Evolutionary conservation across 805 yeast genomes (phyloP).

Genomic region (Tetrapisispora iriomotensis): DNA sequence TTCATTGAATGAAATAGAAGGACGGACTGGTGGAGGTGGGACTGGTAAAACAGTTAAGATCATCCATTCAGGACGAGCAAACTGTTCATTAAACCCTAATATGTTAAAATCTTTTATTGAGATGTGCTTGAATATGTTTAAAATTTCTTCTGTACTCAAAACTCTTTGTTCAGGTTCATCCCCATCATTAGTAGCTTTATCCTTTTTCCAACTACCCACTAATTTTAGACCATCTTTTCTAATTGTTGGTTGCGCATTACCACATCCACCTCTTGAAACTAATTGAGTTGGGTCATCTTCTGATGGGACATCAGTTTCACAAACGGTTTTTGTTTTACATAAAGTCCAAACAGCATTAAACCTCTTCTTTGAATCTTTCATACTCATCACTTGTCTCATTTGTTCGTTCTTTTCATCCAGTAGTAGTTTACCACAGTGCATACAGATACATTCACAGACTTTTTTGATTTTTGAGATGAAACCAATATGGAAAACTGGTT

Average conservation of each 20-base stretch:
- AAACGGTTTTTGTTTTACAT: constrained; percentile 85
- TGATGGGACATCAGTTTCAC: constrained; percentile 77
- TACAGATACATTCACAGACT: constrained; percentile 92
- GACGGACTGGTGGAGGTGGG: constrained; percentile 99
- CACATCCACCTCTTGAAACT: constrained; percentile 90
- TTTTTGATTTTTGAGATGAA: constrained; percentile 89
- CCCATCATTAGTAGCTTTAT: constrained; percentile 66
- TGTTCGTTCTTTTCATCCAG: constrained; percentile 62
- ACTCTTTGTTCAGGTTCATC: constrained; percentile 87
- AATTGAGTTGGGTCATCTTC: constrained; percentile 49
- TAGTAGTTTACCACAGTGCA: constrained; percentile 94
- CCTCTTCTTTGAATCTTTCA: constrained; percentile 90
- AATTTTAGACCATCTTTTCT: constrained; percentile 93
- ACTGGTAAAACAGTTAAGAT: constrained; percentile 95
- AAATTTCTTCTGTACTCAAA: constrained; percentile 78
- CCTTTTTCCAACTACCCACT: constrained; percentile 97
- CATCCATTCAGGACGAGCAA: constrained; percentile 98
- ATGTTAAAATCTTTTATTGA: constrained; percentile 70
- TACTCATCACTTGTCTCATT: constrained; percentile 80
- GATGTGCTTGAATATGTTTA: constrained; percentile 86
- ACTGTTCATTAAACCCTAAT: constrained; percentile 88
- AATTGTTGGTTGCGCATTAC: constrained; percentile 89
- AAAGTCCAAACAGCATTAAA: constrained; percentile 94
- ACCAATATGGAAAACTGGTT: constrained; percentile 97
- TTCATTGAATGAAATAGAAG: constrained; percentile 95